Evolutionary conservation across 2,329 filamentous ascomycete species (phyloP).

Genomic region (Cordyceps cateniannulata): DNA sequence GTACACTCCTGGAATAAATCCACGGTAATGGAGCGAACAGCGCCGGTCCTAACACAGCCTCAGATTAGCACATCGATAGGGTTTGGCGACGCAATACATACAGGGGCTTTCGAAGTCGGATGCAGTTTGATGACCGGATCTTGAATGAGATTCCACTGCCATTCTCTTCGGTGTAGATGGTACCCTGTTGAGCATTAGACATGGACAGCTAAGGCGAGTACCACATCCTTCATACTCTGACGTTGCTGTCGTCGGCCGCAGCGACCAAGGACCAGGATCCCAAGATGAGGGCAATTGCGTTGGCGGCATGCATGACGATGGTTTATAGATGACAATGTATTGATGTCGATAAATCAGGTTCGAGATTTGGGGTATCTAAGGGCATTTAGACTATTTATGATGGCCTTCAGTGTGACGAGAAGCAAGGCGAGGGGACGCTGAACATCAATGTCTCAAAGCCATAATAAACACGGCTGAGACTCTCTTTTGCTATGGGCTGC

Average conservation of each 20-base stretch:
- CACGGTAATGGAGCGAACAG: not conserved
- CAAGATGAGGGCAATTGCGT: not conserved
- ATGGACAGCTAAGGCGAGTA: too few species aligned
- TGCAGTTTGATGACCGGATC: conserved; percentile 4
- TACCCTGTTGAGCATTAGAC: not conserved
- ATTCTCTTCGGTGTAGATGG: not conserved
- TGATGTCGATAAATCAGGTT: not conserved
- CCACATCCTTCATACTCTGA: not conserved
- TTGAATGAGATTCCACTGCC: not conserved
- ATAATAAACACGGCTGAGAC: too few species aligned
- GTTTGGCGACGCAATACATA: not conserved
- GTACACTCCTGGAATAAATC: not conserved
- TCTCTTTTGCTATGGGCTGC: too few species aligned
- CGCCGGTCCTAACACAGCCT: not conserved
- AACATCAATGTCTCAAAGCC: too few species aligned
- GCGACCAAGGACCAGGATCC: not conserved
- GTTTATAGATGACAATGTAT: not conserved
- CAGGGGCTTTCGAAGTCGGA: not conserved
- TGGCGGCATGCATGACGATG: not conserved
- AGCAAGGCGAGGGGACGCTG: too few species aligned
- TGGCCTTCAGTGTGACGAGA: too few species aligned
- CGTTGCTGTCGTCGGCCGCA: not conserved
- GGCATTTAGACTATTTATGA: too few species aligned
- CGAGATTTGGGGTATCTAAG: too few species aligned
- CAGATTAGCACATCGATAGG: not conserved